A percentile compares a stretch with the other conserved stretches of the same genome.
Evolutionary conservation across 2,329 filamentous ascomycete genomes (phyloP).

Genomic region (Monosporascus sp.): DNA sequence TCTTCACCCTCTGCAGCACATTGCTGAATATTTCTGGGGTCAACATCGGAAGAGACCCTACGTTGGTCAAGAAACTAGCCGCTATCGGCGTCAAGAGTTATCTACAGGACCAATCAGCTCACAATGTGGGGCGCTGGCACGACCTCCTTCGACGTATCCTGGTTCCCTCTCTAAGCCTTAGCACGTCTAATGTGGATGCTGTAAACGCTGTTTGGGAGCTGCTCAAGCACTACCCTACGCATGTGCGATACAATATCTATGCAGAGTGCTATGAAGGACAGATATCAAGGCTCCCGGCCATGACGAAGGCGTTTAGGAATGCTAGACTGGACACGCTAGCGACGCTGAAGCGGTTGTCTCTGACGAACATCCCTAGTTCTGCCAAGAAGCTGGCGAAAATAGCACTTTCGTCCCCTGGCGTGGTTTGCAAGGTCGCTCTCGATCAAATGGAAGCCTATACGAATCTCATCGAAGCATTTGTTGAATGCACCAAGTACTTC

Average conservation of each 20-base stretch:
- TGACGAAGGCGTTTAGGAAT: constrained; percentile 71
- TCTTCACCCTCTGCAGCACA: constrained; percentile 80
- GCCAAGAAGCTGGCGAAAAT: constrained; percentile 85
- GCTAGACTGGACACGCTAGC: constrained; percentile 75
- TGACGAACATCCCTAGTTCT: constrained; percentile 81
- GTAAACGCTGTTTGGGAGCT: constrained; percentile 85
- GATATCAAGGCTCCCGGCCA: constrained; percentile 69
- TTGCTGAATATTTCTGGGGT: constrained; percentile 82
- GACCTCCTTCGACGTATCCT: constrained; percentile 77
- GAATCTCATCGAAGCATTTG: constrained; percentile 90
- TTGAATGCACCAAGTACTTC: constrained; percentile 92
- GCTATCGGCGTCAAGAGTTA: constrained; percentile 77
- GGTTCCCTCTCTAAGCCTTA: constrained; percentile 83
- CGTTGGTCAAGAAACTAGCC: constrained; percentile 74
- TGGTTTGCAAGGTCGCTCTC: constrained; percentile 85
- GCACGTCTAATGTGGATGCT: constrained; percentile 74
- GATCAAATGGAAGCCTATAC: constrained; percentile 90
- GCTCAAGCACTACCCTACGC: constrained; percentile 70
- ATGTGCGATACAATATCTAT: constrained; percentile 80
- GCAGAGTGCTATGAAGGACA: constrained; percentile 85
- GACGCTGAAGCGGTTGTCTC: constrained; percentile 82
- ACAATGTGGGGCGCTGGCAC: constrained; percentile 75
- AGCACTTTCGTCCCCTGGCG: constrained; percentile 82
- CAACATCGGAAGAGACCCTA: constrained; percentile 79
- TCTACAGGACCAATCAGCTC: constrained; percentile 59